Conservation (phyloP, 495 filamentous ascomycete genomes). For the Aspergillus steynii region DNA sequence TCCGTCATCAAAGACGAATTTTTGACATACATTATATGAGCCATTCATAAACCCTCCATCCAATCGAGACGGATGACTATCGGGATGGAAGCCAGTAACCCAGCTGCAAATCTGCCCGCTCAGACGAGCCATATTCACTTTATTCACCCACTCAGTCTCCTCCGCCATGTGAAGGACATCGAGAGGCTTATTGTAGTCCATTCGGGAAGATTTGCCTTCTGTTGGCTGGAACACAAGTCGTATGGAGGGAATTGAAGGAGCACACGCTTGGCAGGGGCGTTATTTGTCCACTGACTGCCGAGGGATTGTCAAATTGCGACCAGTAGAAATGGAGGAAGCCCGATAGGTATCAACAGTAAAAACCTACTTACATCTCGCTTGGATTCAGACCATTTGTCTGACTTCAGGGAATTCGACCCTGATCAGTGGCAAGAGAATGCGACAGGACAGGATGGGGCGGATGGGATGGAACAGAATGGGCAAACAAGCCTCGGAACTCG, state of each 20-base stretch:
- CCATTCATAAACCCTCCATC: slow-evolving; percentile 32
- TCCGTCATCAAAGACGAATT: neutral
- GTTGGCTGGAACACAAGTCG: neutral
- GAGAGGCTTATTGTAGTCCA: slow-evolving; percentile 6
- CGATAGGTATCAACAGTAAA: neutral
- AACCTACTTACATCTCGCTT: neutral
- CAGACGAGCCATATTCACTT: slow-evolving; percentile 33
- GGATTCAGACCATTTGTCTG: neutral
- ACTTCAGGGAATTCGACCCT: neutral
- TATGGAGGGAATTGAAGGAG: neutral
- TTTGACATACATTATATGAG: slow-evolving; percentile 1
- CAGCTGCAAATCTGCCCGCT: slow-evolving; percentile 32
- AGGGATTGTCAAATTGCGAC: neutral
- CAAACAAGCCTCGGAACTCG: neutral
- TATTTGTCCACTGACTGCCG: neutral
- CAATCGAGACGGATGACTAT: slow-evolving; percentile 35
- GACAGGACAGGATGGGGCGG: slow-evolving; percentile 1
- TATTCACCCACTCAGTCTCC: slow-evolving; percentile 30
- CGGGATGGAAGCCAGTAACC: slow-evolving; percentile 39
- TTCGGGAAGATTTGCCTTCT: neutral
- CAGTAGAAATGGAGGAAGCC: neutral
- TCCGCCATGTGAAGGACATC: slow-evolving; percentile 1
- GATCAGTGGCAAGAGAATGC: neutral
- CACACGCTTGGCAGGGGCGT: neutral
- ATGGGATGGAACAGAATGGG: neutral